A percentile compares a stretch with the other conserved stretches of the same genome.
These are phyloP conservation scores for Starmera amethionina DNA, from an alignment of 805 yeast genomes.

Conservation along the genomic window DNA sequence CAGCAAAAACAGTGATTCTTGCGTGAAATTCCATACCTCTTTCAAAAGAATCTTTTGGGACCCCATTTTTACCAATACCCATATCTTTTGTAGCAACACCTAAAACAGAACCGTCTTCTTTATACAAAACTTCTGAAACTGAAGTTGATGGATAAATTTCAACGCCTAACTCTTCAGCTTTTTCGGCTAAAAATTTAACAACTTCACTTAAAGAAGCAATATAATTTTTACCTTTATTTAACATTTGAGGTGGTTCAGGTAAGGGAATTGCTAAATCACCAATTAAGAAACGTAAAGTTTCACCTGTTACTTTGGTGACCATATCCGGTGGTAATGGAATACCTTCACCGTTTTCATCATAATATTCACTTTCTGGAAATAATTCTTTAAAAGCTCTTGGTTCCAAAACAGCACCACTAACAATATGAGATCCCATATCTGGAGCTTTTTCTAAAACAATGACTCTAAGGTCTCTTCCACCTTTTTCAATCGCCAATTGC, in stretches of 20 bases:
- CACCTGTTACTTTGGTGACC: constrained; percentile 66
- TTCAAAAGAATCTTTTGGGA: constrained; percentile 77
- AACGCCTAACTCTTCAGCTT: constrained; percentile 90
- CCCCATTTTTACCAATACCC: constrained; percentile 71
- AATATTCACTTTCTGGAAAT: constrained; percentile 56
- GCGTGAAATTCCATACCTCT: constrained; percentile 97
- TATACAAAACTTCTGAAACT: constrained; percentile 68
- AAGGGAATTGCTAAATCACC: constrained; percentile 51
- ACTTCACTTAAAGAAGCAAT: constrained; percentile 78
- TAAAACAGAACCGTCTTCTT: constrained; percentile 48
- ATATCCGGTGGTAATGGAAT: constrained; percentile 73
- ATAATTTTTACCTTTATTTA: constrained; percentile 70
- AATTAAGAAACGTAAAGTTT: constrained; percentile 65
- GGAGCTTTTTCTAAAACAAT: constrained; percentile 88
- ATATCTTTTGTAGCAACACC: constrained; percentile 94
- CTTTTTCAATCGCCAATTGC: constrained; percentile 61
- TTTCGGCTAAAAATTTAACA: constrained; percentile 71
- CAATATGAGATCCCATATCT: constrained; percentile 86
- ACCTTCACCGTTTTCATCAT: constrained; percentile 40
- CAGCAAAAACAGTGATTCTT: constrained; percentile 81
- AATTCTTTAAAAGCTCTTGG: constrained; percentile 83
- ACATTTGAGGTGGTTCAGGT: constrained; percentile 92
- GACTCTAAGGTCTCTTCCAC: constrained; percentile 67
- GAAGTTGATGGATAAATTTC: constrained; percentile 89
- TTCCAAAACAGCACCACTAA: constrained; percentile 91